Evolutionary conservation across 805 yeast genomes (phyloP).

Genomic region (Candida qinlingensis): DNA sequence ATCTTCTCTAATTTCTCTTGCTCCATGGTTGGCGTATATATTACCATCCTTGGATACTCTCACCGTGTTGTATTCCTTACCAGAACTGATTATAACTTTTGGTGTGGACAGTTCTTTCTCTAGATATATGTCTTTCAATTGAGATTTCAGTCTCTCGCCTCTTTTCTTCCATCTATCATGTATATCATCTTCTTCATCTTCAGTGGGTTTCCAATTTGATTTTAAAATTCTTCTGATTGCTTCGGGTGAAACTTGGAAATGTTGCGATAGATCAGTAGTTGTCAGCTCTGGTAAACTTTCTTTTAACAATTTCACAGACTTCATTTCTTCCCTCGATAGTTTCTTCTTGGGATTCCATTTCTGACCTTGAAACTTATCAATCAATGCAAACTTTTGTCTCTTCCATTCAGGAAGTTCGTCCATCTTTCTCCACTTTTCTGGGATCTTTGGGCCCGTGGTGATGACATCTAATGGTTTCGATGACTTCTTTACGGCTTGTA

Average conservation of each 20-base stretch:
- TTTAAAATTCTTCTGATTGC: conserved; percentile 74
- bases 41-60: conserved; percentile 3
- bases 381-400: conserved; percentile 57
- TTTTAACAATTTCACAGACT: conserved; percentile 53
- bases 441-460: conserved; percentile 29
- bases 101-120: not conserved
- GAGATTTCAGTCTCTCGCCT: conserved; percentile 32
- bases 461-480: conserved; percentile 12
- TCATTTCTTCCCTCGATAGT: conserved; percentile 65
- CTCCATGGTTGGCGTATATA: not conserved
- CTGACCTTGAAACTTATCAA: conserved; percentile 51
- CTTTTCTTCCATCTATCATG: conserved; percentile 50
- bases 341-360: conserved; percentile 66
- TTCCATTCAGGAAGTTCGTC: conserved; percentile 58
- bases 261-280: conserved; percentile 52
- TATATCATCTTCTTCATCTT: conserved; percentile 42
- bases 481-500: not conserved
- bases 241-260: conserved; percentile 73
- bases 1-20: not conserved
- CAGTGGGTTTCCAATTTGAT: conserved; percentile 69
- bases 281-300: conserved; percentile 53
- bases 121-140: conserved; percentile 2
- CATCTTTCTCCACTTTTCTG: conserved; percentile 40
- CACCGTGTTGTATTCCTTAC: conserved; percentile 9
- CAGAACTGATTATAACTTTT: conserved; percentile 9